Base-by-base conservation (phyloP, 2,329 filamentous ascomycete genomes). In the Hirsutella rhossiliensis region DNA sequence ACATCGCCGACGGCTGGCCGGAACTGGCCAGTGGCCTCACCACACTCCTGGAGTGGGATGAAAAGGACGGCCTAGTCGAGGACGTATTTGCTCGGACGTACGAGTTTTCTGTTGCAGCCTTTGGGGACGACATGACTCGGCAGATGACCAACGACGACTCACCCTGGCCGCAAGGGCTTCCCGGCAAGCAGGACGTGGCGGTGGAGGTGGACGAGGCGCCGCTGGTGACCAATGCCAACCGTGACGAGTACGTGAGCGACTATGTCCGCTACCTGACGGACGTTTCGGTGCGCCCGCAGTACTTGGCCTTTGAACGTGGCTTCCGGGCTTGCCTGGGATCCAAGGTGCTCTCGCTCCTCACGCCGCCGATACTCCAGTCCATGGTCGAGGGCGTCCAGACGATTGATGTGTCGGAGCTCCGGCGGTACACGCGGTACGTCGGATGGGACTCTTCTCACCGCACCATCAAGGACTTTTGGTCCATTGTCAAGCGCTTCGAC, bases 1-100 rank as follows among this genome's bases (percentile, higher is more conserved):
- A 89, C 57, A 87, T 97, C 48, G 70, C 73, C 3, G 89, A 96
- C 54, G 88, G 87, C 4, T 97, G 90, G 90, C 85, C 87, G 1
- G 80, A 83, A 15, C 72, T 95, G 4, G 78, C 80, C 2, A 87
- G 73, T 52, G 84, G 87, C 0, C 71, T 98, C 15, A 79, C 78
- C 5, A 71, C 73, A 4, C 67, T 97, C 1, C 66, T 90, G 2
- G 74, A 83, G 38, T 96, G 87, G 87, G 74, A 82, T 40, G 83
- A 82, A 53, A 71, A 69, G 37, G 69, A 92, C 42, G 87, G 87
- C 0, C 71, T 82, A 19, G 84, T 95, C 1, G 83, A 82, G 48
- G 87, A 95, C 50, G 61, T 94, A 2, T 94, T 94, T 59, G 74
- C 81, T 45, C 75, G 87, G 45, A 90, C 87, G 0, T 96, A 94